Evolutionary conservation across 768 basidiomycete genomes (phyloP), one percentile per base, ranked within the genome.

Genomic region (Tylopilus plumbeoviolaceoides): DNA sequence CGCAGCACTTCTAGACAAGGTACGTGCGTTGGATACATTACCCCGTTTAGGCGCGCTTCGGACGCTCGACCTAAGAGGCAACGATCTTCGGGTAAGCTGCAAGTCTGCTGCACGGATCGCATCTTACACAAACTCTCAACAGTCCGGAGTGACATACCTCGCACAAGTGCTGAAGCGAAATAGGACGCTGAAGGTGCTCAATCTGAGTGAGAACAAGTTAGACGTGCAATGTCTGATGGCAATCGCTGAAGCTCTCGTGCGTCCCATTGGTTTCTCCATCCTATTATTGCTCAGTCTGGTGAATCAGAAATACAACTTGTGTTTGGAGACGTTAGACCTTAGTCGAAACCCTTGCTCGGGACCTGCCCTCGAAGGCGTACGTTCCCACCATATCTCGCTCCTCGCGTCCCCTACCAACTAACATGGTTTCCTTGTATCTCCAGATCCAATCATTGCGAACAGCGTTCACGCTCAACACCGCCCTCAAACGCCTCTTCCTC

Each of bases 101-200:
- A n/a, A 38, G 8, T 48, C 51, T 31, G 14, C 44, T 5, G 20
- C 31, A 11, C 28, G 6, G 38, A 17, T 33, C 15, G 5, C 38
- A 11, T 38, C 38, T 25, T 8, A 53, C 10, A 8, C 17, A 36
- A 28, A 21, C 5, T 30, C 39, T 41, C 12, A 15, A 14, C 55
- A 82, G 80, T 80, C 70, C 40, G 95, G 95, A 0, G 86, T 98
- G 33, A 82, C 81, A 0, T 98, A 97, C 63, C 82, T 98, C 44
- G 87, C 94, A 0, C 95, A 98, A 70, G 95, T 98, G 0, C 75
- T 98, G 57, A 98, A 98, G 66, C 85, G 95, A 35, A 98, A 99
- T 69, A 77, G 94, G 41, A 98, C 95, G 4, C 75, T 98, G 41
- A 97, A 95, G 70, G 86, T 98, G 6, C 77, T 98, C 23, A 98